phyloP scores from a whole-genome alignment of 371 early-diverging fungal species.

The Zopfochytrium polystomum region DNA sequence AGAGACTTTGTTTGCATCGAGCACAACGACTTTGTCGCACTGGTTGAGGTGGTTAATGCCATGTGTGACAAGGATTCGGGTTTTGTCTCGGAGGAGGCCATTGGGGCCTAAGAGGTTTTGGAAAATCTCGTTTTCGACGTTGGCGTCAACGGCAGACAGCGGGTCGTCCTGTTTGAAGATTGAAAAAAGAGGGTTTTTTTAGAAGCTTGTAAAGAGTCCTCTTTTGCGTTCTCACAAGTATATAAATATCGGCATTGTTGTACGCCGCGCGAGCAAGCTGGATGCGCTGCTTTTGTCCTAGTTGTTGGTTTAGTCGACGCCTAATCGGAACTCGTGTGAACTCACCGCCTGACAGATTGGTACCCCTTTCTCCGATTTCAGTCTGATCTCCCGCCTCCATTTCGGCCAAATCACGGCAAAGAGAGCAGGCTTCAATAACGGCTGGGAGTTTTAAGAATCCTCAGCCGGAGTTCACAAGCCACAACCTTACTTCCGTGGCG shows the following conservation, averaged over 20 bases:
- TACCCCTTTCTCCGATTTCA: conserved; percentile 78
- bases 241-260: conserved; percentile 59
- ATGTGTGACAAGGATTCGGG: conserved; percentile 38
- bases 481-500: neutral
- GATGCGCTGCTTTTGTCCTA: no score
- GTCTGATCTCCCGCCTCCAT: conserved; percentile 80
- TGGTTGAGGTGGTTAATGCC: conserved; percentile 43
- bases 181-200: no score
- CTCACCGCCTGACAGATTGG: conserved; percentile 49
- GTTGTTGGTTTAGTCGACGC: conserved; percentile 6
- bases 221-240: no score
- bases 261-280: no score
- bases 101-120: conserved; percentile 27
- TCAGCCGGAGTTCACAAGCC: no score
- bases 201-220: no score
- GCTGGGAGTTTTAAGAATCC: conserved; percentile 13
- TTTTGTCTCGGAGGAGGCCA: conserved; percentile 32
- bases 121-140: conserved; percentile 45
- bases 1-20: conserved; percentile 32
- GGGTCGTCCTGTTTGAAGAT: conserved; percentile 46
- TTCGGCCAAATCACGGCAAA: conserved; percentile 77
- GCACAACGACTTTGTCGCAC: conserved; percentile 40
- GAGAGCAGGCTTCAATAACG: conserved; percentile 51
- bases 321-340: no score
- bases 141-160: conserved; percentile 42